Base-by-base conservation (phyloP, 2,329 filamentous ascomycete genomes). In the Fusarium decemcellulare region DNA sequence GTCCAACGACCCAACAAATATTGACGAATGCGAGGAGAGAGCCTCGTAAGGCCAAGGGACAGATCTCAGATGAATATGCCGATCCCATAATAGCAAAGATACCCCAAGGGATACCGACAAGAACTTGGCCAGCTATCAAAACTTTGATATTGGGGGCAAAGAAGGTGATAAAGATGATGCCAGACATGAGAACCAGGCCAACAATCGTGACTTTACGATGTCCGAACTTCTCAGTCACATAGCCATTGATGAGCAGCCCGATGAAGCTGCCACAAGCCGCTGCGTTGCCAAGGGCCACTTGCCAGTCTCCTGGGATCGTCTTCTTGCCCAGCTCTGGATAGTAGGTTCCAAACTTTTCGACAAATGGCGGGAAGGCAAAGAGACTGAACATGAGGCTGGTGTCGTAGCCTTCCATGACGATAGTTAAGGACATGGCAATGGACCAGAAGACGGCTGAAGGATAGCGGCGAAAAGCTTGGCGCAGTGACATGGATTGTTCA, bases 101-200 rank as follows among this genome's bases (percentile, higher is more conserved):
- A 18, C 88, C 88, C 88, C 88, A 90, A 61, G 87, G 40, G 89
- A 75, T 65, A 87, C 87, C 74, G 87, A 85, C 47, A 88, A 80
- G 44, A 86, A 61, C 51, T 46, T 40, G 37, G 10, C 37, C 37
- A 12, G 14, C 60, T n/a, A 54, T 48, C 6, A 63, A 39, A 8
- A 57, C 44, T 76, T 90, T 15, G 14, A 40, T 87, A n/a, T 83
- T 79, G 2, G 81, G 81, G 54, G 87, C 82, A 70, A 87, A 89
- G 78, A 86, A 88, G 71, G 85, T 87, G 61, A 87, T 57, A 40
- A 78, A 78, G 47, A 79, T 77, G 46, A 74, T 76, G 43, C 70
- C 72, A 46, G 76, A 77, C 74, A 83, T 72, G 68, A 73, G 47
- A 4, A 79, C 67, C 48, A 87, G 63, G 12, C 61, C 75, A 3